These are phyloP conservation scores for Cyclotella kingstonii DNA, from an alignment of 108 stramenopile genomes.

Conservation along the genomic window DNA sequence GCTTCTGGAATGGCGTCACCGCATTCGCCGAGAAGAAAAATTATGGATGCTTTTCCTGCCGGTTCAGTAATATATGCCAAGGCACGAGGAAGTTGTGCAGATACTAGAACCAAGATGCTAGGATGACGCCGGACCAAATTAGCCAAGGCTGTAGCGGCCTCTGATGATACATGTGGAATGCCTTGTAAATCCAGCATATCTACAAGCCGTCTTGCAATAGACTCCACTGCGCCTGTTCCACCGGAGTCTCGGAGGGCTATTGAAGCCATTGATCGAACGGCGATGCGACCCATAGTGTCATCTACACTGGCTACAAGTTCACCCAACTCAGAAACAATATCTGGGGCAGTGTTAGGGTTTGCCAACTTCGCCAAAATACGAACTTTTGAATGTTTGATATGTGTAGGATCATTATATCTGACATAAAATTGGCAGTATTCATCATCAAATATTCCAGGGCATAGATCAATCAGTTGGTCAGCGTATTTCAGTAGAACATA, in stretches of 20 bases:
- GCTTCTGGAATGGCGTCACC: conserved; percentile 89
- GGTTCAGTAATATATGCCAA: conserved; percentile 78
- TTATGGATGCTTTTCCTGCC: conserved; percentile 88
- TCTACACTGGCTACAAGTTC: conserved; percentile 92
- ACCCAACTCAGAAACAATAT: conserved; percentile 93
- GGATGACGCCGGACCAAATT: conserved; percentile 85
- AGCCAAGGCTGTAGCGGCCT: conserved; percentile 83
- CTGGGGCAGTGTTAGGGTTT: conserved; percentile 84
- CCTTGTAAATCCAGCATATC: conserved; percentile 90
- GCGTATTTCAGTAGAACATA: conserved; percentile 94
- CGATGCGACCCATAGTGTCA: conserved; percentile 72
- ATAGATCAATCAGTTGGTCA: conserved; percentile 84
- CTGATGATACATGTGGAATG: conserved; percentile 76
- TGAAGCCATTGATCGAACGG: conserved; percentile 86
- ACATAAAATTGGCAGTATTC: conserved; percentile 98
- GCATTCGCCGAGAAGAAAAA: conserved; percentile 97
- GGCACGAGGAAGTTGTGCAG: conserved; percentile 82
- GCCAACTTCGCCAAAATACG: conserved; percentile 87
- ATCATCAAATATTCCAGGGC: conserved; percentile 94
- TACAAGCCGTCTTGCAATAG: conserved; percentile 82
- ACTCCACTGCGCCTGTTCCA: conserved; percentile 80
- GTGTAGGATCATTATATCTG: conserved; percentile 91
- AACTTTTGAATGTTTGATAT: conserved; percentile 95
- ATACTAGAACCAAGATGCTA: conserved; percentile 60
- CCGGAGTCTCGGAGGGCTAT: conserved; percentile 87